A percentile compares a stretch with the other conserved stretches of the same genome.
These are phyloP conservation scores for Solanum chilense DNA, from an alignment of 257 asterid genomes.

Conservation along the genomic window DNA sequence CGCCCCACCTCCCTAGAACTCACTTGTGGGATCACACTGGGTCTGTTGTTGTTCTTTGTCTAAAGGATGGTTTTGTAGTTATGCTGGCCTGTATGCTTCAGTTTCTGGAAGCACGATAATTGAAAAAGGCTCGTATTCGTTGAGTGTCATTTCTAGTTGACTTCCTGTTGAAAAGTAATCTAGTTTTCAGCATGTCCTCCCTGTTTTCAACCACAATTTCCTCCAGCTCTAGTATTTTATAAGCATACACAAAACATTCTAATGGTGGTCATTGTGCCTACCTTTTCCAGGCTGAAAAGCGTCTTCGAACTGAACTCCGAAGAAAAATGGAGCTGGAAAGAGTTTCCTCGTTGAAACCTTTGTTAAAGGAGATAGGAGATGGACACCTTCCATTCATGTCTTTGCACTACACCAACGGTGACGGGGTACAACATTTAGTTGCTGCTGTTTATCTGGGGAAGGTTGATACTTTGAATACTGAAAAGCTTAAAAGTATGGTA, in stretches of 20 bases:
- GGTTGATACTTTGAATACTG: slow-evolving; percentile 58
- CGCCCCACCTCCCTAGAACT: background rate
- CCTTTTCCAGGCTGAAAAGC: slow-evolving; percentile 68
- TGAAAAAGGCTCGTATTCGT: background rate
- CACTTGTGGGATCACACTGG: background rate
- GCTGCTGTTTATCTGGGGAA: slow-evolving; percentile 89
- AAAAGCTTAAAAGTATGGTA: slow-evolving; percentile 57
- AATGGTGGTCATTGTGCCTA: background rate
- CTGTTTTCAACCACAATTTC: background rate
- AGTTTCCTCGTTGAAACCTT: slow-evolving; percentile 56
- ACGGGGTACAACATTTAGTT: slow-evolving; percentile 66
- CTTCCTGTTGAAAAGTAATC: background rate
- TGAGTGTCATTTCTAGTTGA: background rate
- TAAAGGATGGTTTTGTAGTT: background rate
- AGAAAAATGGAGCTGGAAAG: slow-evolving; percentile 79
- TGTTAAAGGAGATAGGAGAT: slow-evolving; percentile 63
- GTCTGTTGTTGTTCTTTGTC: background rate
- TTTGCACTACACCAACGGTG: slow-evolving; percentile 59
- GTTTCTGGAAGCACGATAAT: background rate
- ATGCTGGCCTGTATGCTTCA: background rate
- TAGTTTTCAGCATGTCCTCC: background rate
- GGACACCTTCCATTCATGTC: slow-evolving; percentile 77
- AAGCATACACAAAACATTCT: background rate
- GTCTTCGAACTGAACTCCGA: slow-evolving; percentile 55
- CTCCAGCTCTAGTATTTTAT: background rate